Evolutionary conservation across 2,329 filamentous ascomycete species (phyloP).

Genomic region (Hansfordia pulvinata): DNA sequence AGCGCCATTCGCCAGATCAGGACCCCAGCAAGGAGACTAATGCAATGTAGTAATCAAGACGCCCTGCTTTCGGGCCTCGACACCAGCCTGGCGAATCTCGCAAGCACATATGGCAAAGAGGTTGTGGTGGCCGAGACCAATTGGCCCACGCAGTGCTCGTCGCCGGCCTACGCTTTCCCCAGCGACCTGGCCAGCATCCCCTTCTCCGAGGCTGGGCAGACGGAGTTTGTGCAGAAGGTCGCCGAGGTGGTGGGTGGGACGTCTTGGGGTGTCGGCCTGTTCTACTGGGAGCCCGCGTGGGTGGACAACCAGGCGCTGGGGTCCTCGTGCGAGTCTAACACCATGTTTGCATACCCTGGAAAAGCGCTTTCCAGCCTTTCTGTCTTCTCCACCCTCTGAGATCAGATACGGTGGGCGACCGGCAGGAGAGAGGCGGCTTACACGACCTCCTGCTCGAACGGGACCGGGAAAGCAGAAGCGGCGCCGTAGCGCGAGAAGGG

Average conservation of each 20-base stretch:
- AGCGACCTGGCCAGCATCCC: conserved; percentile 45
- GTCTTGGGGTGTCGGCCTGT: conserved; percentile 42
- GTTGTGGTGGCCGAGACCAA: conserved; percentile 58
- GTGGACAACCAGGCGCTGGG: conserved; percentile 50
- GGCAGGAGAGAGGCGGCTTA: no score
- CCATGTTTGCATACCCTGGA: conserved; percentile 43
- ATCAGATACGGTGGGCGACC: no score
- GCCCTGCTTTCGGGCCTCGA: conserved; percentile 46
- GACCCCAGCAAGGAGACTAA: not conserved
- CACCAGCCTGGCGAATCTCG: conserved; percentile 42
- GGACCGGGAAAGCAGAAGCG: no score
- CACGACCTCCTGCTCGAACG: no score
- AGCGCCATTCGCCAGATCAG: not conserved
- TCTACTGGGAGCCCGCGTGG: conserved; percentile 67
- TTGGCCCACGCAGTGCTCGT: conserved; percentile 53
- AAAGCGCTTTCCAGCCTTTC: conserved; percentile 41
- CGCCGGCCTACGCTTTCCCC: conserved; percentile 44
- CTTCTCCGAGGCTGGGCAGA: conserved; percentile 49
- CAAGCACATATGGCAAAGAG: conserved; percentile 47
- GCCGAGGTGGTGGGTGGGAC: conserved; percentile 40
- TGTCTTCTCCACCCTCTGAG: conserved; percentile 37
- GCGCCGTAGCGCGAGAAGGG: no score
- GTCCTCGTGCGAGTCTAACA: conserved; percentile 50
- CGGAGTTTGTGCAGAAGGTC: conserved; percentile 44
- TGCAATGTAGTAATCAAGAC: conserved; percentile 21